phyloP scores from a whole-genome alignment of 2,329 filamentous ascomycete species.

The Colletotrichum costaricense region DNA sequence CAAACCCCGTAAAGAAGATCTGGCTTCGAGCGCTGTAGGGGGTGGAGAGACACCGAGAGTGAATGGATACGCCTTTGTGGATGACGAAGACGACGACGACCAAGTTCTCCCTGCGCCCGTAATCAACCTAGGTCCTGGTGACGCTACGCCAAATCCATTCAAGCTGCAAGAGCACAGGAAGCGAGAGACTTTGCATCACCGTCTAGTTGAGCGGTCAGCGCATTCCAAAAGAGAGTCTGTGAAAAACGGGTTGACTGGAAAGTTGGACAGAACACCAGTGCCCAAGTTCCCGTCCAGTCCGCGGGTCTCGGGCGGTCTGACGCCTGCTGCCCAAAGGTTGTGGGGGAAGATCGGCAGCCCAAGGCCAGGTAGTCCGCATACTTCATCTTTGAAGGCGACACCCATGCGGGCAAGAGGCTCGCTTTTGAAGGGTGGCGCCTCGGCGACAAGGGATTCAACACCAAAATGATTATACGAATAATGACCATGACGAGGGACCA shows the following conservation, averaged over 20 bases:
- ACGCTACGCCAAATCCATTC: constrained; percentile 82
- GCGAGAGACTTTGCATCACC: constrained; percentile 84
- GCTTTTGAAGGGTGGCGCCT: constrained; percentile 47
- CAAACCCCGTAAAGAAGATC: constrained; percentile 69
- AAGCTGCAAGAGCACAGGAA: constrained; percentile 79
- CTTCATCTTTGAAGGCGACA: constrained; percentile 50
- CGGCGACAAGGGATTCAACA: constrained; percentile 34
- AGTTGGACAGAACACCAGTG: constrained; percentile 68
- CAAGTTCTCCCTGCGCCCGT: constrained; percentile 46
- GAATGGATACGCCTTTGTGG: constrained; percentile 94
- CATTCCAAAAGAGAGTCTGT: constrained; percentile 75
- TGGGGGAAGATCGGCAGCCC: constrained; percentile 68
- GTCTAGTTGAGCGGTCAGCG: constrained; percentile 86
- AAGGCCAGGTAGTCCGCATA: constrained; percentile 51
- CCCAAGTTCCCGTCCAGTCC: constrained; percentile 78
- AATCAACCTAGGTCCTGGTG: constrained; percentile 69
- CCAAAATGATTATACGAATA: not conserved
- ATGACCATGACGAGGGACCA: constrained; percentile 9
- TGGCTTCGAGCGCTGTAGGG: constrained; percentile 65
- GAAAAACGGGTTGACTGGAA: constrained; percentile 70
- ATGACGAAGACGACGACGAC: constrained; percentile 75
- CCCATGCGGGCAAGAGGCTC: constrained; percentile 53
- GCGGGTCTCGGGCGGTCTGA: constrained; percentile 67
- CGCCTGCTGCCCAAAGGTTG: constrained; percentile 79
- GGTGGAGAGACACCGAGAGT: constrained; percentile 88